phyloP scores from a whole-genome alignment of 805 yeast genomes.

The Ogataea methylovora region DNA sequence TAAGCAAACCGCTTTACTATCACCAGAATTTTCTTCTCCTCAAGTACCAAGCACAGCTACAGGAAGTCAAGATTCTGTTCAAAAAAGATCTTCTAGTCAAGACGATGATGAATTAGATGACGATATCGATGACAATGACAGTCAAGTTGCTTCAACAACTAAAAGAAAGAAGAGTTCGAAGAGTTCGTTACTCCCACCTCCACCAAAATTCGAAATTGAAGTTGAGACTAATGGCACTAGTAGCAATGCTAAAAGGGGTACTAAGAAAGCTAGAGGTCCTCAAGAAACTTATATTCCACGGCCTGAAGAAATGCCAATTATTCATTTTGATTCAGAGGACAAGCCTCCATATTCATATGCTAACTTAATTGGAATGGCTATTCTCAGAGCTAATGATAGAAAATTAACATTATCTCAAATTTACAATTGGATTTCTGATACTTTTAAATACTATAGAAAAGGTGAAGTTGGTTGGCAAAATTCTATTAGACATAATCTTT shows the following conservation, averaged over 20 bases:
- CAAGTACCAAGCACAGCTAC: conserved; percentile 16
- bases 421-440: conserved; percentile 84
- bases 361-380: conserved; percentile 87
- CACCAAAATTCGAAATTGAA: conserved; percentile 10
- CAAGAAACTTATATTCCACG: conserved; percentile 21
- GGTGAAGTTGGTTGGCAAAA: conserved; percentile 97
- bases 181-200: conserved; percentile 14
- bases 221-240: conserved; percentile 2
- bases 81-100: too few relatives aligned
- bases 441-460: conserved; percentile 74
- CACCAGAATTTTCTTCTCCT: conserved; percentile 43
- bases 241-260: conserved; percentile 1
- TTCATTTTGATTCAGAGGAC: conserved; percentile 38
- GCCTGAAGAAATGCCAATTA: conserved; percentile 32
- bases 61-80: too few relatives aligned
- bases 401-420: conserved; percentile 77
- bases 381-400: conserved; percentile 66
- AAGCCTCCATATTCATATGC: conserved; percentile 97
- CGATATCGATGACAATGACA: conserved; percentile 10
- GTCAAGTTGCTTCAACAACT: conserved; percentile 4
- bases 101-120: conserved; percentile 3
- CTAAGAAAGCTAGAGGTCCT: conserved; percentile 20
- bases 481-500: conserved; percentile 89
- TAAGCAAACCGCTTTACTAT: conserved; percentile 12
- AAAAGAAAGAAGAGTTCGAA: conserved; percentile 8